These are phyloP conservation scores for Penicillium diatomitis DNA, from an alignment of 495 filamentous ascomycete genomes.

Conservation along the genomic window DNA sequence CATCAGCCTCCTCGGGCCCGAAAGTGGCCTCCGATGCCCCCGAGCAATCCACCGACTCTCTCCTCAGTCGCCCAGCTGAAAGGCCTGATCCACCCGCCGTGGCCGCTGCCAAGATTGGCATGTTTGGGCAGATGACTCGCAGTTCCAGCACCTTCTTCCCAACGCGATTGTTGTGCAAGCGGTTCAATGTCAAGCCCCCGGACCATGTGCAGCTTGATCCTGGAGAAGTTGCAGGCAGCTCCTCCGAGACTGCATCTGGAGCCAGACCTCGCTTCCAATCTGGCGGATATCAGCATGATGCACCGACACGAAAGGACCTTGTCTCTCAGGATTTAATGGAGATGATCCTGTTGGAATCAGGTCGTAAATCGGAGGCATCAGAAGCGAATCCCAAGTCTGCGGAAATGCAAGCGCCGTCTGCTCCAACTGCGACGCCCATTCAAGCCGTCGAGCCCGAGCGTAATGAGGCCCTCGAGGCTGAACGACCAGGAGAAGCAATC, in stretches of 20 bases:
- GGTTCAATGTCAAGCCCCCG: slow-evolving; percentile 77
- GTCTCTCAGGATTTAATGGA: slow-evolving; percentile 35
- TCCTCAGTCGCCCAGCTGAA: slow-evolving; percentile 46
- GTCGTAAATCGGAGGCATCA: slow-evolving; percentile 13
- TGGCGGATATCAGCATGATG: slow-evolving; percentile 25
- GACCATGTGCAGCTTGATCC: slow-evolving; percentile 58
- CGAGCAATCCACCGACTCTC: slow-evolving; percentile 24
- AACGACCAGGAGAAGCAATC: slow-evolving; percentile 77
- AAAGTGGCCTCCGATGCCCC: slow-evolving; percentile 35
- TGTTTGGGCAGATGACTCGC: slow-evolving; percentile 87
- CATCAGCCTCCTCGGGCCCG: slow-evolving; percentile 50
- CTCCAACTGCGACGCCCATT: not conserved
- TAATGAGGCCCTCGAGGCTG: slow-evolving; percentile 80
- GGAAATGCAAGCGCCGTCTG: slow-evolving; percentile 1
- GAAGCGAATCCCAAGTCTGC: slow-evolving; percentile 4
- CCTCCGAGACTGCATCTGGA: slow-evolving; percentile 9
- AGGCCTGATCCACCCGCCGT: slow-evolving; percentile 74
- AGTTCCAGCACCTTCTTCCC: slow-evolving; percentile 66
- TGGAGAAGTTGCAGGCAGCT: slow-evolving; percentile 19
- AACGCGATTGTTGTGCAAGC: slow-evolving; percentile 77
- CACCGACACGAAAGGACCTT: slow-evolving; percentile 25
- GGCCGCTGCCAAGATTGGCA: slow-evolving; percentile 79
- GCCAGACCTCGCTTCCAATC: slow-evolving; percentile 22
- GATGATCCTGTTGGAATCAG: slow-evolving; percentile 26
- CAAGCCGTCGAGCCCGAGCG: slow-evolving; percentile 56